Evolutionary conservation across 495 filamentous ascomycete genomes (phyloP), one percentile per base, ranked within the genome.

Genomic region (Aspergillus ostianus): DNA sequence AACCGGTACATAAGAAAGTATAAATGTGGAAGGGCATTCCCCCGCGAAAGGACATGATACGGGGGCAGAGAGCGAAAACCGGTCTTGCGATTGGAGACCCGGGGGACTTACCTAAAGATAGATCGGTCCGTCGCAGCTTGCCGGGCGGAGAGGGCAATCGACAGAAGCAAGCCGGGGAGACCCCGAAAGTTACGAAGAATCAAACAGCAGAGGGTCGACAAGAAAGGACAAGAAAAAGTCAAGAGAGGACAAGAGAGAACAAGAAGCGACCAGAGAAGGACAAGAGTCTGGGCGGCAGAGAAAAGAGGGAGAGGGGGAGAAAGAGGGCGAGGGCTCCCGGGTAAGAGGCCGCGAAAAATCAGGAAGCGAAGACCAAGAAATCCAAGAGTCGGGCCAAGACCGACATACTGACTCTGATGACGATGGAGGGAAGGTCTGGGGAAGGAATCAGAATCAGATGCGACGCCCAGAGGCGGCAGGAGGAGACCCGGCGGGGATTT

Each of bases 281-380:
- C 53, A 49, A 59, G 48, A 50, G 52, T 56, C 58, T 60, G 58
- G 58, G 58, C 59, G 63, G 32, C 52, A 47, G 47, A 52, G 56
- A 47, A 65, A 13, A 56, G 41, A 45, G 47, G 59, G 52, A 29
- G 47, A 30, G 29, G 49, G 56, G 13, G 23, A 57, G 26, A 41
- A 41, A 46, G 49, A 44, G 51, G 23, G 53, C 49, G 44, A 46
- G 44, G 18, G 13, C 44, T 46, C 44, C 13, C 2, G 44, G 18
- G 44, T 18, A 46, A 46, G 23, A 26, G 23, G 23, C 23, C 23
- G 30, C 30, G 54, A 57, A 63, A 63, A 60, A 52, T 60, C 52
- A 62, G 54, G 56, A 62, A 55, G 49, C 45, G 46, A 49, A 55
- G 58, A 58, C 58, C 62, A 61, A 58, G 62, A 64, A 41, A 41